A percentile compares a stretch with the other conserved stretches of the same genome.
Evolutionary conservation across 1,139 yeast genomes (phyloP).

Genomic region (Arxiozyma telluris): DNA sequence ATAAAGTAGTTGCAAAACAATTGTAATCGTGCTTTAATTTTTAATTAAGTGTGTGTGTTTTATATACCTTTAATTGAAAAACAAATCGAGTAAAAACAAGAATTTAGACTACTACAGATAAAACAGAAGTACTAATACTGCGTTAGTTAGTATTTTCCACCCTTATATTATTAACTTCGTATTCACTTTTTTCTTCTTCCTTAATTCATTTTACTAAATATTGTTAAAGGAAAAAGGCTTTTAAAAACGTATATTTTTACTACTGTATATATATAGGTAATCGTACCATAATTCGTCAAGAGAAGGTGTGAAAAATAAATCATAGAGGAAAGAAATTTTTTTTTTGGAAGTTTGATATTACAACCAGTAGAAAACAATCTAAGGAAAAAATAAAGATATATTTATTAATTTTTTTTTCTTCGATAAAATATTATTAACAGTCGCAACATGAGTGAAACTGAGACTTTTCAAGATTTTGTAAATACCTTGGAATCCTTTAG

Average conservation of each 20-base stretch:
- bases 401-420: neutral
- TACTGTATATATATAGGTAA: neutral
- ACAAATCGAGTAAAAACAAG: neutral
- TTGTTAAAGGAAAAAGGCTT: neutral
- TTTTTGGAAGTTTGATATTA: neutral
- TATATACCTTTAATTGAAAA: neutral
- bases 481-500: conserved; percentile 63
- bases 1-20: neutral
- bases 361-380: neutral
- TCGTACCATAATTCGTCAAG: neutral
- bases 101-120: neutral
- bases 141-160: neutral
- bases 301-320: neutral
- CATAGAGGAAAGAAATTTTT: neutral
- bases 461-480: conserved; percentile 51
- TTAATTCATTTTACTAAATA: neutral
- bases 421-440: neutral
- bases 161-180: neutral
- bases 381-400: neutral
- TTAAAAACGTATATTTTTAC: neutral
- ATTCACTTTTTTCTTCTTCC: neutral
- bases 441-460: conserved; percentile 2
- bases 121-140: neutral
- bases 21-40: neutral
- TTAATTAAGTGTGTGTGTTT: neutral